phyloP scores from a whole-genome alignment of 1,284 basidiomycete species.

The Apiotrichum domesticum region DNA sequence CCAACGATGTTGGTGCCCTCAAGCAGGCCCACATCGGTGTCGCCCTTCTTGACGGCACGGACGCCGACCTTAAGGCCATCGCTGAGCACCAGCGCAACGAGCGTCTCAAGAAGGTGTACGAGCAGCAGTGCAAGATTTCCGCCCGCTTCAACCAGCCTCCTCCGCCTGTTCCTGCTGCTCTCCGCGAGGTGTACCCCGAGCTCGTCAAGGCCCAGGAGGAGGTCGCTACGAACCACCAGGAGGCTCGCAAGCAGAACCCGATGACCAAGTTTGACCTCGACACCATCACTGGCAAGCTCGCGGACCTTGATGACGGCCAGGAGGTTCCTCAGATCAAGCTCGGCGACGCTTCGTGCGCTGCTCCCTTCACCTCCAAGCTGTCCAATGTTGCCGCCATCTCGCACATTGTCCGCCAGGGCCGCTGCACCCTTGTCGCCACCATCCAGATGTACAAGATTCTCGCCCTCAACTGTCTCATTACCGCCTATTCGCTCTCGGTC shows the following conservation, averaged over 20 bases:
- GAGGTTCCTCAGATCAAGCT: conserved; percentile 95
- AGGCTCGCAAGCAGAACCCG: conserved; percentile 70
- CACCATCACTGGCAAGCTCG: conserved; percentile 79
- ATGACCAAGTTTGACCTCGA: conserved; percentile 90
- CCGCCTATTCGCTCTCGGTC: conserved; percentile 88
- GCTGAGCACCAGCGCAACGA: conserved; percentile 84
- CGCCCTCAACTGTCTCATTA: conserved; percentile 90
- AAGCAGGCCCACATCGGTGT: conserved; percentile 95
- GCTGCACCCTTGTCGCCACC: conserved; percentile 91
- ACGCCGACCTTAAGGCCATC: conserved; percentile 85
- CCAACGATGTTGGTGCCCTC: conserved; percentile 92
- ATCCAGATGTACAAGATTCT: conserved; percentile 99
- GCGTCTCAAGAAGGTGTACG: conserved; percentile 89
- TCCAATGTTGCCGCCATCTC: conserved; percentile 88
- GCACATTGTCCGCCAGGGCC: conserved; percentile 91
- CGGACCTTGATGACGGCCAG: conserved; percentile 80
- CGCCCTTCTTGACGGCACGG: conserved; percentile 81
- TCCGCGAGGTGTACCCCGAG: conserved; percentile 78
- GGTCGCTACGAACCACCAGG: conserved; percentile 59
- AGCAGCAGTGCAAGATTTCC: conserved; percentile 83
- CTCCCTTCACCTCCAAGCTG: conserved; percentile 92
- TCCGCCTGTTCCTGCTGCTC: conserved; percentile 75
- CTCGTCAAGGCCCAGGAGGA: conserved; percentile 81
- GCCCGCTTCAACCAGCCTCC: conserved; percentile 83
- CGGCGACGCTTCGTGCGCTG: conserved; percentile 91